A percentile compares a stretch with the other conserved stretches of the same genome.
These are phyloP conservation scores for Funneliformis mosseae DNA, from an alignment of 192 early-diverging fungal species.

Conservation along the genomic window DNA sequence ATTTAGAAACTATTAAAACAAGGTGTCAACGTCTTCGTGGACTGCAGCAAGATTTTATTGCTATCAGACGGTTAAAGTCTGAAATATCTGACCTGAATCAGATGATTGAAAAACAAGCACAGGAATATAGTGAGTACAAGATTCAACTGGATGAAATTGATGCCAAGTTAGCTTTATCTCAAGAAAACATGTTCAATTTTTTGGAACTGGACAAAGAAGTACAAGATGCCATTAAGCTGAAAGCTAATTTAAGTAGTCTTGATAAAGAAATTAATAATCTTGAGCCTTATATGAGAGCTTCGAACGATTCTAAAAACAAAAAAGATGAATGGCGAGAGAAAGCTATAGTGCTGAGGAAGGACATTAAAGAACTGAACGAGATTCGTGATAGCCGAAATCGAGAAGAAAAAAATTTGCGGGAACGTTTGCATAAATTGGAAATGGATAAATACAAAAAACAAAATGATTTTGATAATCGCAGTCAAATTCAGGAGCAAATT, in stretches of 20 bases:
- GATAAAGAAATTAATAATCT: constrained; percentile 51
- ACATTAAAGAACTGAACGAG: background rate
- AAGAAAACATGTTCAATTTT: background rate
- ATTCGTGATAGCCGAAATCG: background rate
- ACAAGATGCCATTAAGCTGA: constrained; percentile 41
- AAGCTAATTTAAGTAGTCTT: constrained; percentile 46
- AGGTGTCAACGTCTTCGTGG: constrained; percentile 38
- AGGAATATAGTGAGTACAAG: constrained; percentile 31
- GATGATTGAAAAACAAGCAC: constrained; percentile 36
- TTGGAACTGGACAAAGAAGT: constrained; percentile 42
- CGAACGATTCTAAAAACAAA: constrained; percentile 69
- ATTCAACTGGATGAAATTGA: background rate
- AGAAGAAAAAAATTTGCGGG: background rate
- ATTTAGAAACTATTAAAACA: constrained; percentile 48
- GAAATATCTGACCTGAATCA: constrained; percentile 53
- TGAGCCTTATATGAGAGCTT: constrained; percentile 47
- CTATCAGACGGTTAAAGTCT: constrained; percentile 47
- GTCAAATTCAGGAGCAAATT: background rate
- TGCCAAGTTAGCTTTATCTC: background rate
- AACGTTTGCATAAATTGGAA: background rate
- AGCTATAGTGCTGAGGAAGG: constrained; percentile 8
- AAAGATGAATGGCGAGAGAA: constrained; percentile 50
- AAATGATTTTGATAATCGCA: background rate
- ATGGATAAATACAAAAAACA: background rate
- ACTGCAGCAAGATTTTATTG: constrained; percentile 48